These are phyloP conservation scores for Ophiorrhiza pumila DNA, from an alignment of 257 asterid species.

Conservation along the genomic window DNA sequence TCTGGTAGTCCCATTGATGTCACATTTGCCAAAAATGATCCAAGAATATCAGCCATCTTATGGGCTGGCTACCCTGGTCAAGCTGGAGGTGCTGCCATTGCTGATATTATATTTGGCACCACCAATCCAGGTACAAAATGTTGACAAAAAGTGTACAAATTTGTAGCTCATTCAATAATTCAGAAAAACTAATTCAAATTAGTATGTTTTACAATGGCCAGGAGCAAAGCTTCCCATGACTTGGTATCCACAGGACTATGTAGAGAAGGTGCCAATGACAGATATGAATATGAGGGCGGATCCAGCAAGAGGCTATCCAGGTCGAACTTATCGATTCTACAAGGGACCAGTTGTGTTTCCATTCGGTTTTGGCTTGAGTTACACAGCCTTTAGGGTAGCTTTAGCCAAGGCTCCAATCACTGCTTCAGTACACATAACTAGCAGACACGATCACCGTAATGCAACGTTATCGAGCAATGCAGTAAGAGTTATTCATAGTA, in stretches of 20 bases:
- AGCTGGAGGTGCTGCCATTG: constrained; percentile 87
- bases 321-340: constrained; percentile 77
- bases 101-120: constrained; percentile 76
- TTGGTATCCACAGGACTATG: constrained; percentile 80
- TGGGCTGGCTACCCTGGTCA: constrained; percentile 98
- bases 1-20: constrained; percentile 87
- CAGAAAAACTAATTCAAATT: background rate
- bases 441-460: constrained; percentile 27
- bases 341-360: constrained; percentile 78
- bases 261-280: constrained; percentile 65
- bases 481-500: constrained; percentile 55
- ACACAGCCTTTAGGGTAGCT: constrained; percentile 49
- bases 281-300: constrained; percentile 75
- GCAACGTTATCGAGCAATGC: constrained; percentile 32
- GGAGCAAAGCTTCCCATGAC: constrained; percentile 91
- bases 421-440: constrained; percentile 37
- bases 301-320: constrained; percentile 76
- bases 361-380: constrained; percentile 75
- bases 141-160: too few relatives aligned
- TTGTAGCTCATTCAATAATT: background rate
- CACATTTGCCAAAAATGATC: constrained; percentile 70
- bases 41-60: constrained; percentile 54
- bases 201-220: constrained; percentile 7
- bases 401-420: constrained; percentile 51
- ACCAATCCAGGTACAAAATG: constrained; percentile 59